These are phyloP conservation scores for Pneumocystis wakefieldiae DNA, from an alignment of 1,139 yeast genomes.

Conservation along the genomic window DNA sequence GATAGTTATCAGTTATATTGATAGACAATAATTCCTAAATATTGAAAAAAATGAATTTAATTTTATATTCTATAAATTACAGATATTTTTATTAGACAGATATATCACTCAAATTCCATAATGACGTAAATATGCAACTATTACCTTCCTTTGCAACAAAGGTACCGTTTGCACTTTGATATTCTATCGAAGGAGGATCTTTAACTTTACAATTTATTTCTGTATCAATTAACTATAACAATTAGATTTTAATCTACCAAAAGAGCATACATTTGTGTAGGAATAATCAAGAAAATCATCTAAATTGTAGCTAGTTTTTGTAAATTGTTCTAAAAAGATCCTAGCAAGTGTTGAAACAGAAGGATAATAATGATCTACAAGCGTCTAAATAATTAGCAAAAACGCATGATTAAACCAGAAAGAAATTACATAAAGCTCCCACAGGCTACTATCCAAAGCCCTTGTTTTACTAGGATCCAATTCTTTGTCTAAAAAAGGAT, in stretches of 20 bases:
- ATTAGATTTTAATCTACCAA: conserved; percentile 65
- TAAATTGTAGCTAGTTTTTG: conserved; percentile 69
- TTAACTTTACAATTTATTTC: conserved; percentile 59
- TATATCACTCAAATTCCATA: not conserved
- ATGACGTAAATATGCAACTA: not conserved
- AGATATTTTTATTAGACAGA: not conserved
- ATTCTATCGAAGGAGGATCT: conserved; percentile 64
- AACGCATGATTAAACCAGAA: not conserved
- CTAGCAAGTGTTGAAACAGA: conserved; percentile 85
- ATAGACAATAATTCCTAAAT: not conserved
- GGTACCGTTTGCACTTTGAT: conserved; percentile 14
- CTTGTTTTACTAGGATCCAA: conserved; percentile 59
- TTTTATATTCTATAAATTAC: not conserved
- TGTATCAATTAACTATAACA: conserved; percentile 39
- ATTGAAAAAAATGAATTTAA: not conserved
- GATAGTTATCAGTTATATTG: not conserved
- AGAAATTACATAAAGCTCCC: conserved; percentile 55
- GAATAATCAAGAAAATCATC: conserved; percentile 94
- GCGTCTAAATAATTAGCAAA: conserved; percentile 21
- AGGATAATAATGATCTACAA: conserved; percentile 86
- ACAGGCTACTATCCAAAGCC: conserved; percentile 72
- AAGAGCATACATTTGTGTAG: conserved; percentile 57
- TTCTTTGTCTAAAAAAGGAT: conserved; percentile 48
- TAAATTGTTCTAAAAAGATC: conserved; percentile 77
- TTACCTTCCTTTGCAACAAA: not conserved